A percentile compares a stretch with the other conserved stretches of the same genome.
These are phyloP conservation scores for Xylaria sp. DNA, from an alignment of 2,329 filamentous ascomycete genomes.

Conservation along the genomic window DNA sequence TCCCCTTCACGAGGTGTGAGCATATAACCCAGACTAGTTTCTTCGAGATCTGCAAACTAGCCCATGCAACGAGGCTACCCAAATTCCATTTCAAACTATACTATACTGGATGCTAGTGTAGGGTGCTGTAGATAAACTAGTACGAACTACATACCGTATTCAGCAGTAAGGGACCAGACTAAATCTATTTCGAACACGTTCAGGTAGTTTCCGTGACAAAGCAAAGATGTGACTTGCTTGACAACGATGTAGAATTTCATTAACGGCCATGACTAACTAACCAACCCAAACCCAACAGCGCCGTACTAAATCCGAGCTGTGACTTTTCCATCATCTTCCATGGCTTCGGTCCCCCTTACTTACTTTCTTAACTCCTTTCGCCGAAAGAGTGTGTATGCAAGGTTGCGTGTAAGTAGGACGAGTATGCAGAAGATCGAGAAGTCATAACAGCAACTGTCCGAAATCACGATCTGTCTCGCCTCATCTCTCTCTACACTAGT, in stretches of 20 bases:
- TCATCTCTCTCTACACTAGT: too few relatives aligned
- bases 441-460: constrained; percentile 30
- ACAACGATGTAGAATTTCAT: constrained; percentile 2
- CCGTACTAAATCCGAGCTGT: neutral
- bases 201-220: constrained; percentile 18
- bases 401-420: neutral
- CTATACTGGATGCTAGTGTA: too few relatives aligned
- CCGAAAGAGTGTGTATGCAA: neutral
- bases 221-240: constrained; percentile 3
- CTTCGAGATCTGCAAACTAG: constrained; percentile 8
- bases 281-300: too few relatives aligned
- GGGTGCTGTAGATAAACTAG: too few relatives aligned
- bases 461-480: constrained; percentile 33
- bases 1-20: constrained; percentile 1
- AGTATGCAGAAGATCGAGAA: constrained; percentile 21
- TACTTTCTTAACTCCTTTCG: neutral
- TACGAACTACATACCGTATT: constrained; percentile 12
- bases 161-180: neutral
- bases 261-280: neutral
- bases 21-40: neutral
- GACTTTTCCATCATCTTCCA: neutral
- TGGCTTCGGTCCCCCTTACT: neutral
- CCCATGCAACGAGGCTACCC: constrained; percentile 11
- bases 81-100: neutral
- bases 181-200: constrained; percentile 2